Evolutionary conservation across 2,329 filamentous ascomycete genomes (phyloP).

Genomic region (Penicillium sp.): DNA sequence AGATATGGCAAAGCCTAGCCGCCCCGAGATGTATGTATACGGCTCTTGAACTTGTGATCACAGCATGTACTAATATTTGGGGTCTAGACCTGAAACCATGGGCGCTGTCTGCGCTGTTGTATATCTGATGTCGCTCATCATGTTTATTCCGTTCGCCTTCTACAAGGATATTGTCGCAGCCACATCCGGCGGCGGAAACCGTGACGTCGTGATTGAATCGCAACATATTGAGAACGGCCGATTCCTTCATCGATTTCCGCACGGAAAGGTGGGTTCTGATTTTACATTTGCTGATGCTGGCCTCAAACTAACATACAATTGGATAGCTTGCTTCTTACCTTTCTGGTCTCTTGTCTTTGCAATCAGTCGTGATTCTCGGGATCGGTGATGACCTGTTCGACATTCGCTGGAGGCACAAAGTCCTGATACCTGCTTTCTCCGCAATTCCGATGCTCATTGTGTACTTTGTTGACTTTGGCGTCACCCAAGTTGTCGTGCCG

Average conservation of each 20-base stretch:
- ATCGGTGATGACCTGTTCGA: constrained; percentile 96
- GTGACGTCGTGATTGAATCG: constrained; percentile 74
- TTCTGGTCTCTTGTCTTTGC: constrained; percentile 87
- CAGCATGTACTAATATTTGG: constrained; percentile 6
- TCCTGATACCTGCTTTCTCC: constrained; percentile 93
- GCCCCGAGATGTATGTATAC: constrained; percentile 65
- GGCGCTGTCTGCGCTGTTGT: constrained; percentile 89
- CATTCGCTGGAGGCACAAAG: constrained; percentile 98
- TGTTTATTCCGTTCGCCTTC: constrained; percentile 95
- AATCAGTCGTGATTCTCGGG: constrained; percentile 85
- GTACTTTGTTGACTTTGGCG: constrained; percentile 98
- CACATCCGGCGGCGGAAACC: constrained; percentile 88
- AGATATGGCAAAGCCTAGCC: constrained; percentile 77
- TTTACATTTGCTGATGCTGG: not conserved
- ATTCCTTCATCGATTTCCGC: constrained; percentile 86
- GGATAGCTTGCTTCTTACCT: constrained; percentile 85
- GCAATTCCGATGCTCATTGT: constrained; percentile 91
- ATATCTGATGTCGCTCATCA: constrained; percentile 81
- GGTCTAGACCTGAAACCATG: constrained; percentile 80
- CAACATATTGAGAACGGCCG: constrained; percentile 76
- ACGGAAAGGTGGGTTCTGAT: constrained; percentile 68
- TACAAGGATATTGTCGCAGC: constrained; percentile 97
- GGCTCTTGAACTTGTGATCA: not conserved
- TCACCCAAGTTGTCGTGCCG: constrained; percentile 91
- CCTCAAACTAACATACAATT: constrained; percentile 5